Percentiles rank a stretch among this genome's conserved stretches.
phyloP scores from a whole-genome alignment of 441 rosid species.

The Arabidopsis lyrata region DNA sequence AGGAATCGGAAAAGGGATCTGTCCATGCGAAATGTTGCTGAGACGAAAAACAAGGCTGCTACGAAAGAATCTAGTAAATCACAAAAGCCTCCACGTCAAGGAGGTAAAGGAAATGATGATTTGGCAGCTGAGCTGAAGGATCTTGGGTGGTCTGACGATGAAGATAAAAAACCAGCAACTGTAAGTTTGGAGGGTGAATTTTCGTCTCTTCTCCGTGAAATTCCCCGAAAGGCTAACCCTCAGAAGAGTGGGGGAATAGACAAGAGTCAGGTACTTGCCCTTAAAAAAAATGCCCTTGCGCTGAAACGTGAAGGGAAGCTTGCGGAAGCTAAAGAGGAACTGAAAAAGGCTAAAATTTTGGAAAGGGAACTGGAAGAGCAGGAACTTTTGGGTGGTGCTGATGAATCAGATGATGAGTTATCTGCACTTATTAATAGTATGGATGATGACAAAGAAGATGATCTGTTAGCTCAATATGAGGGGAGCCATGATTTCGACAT shows the following conservation, averaged over 20 bases:
- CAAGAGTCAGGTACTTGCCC: conserved; percentile 69
- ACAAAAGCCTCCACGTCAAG: conserved; percentile 51
- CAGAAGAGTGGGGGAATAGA: conserved; percentile 51
- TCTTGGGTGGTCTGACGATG: conserved; percentile 87
- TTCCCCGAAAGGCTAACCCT: conserved; percentile 51
- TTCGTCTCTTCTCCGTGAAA: conserved; percentile 74
- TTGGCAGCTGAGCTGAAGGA: conserved; percentile 75
- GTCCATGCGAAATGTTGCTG: conserved; percentile 46
- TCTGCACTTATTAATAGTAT: conserved; percentile 68
- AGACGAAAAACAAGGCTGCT: conserved; percentile 54
- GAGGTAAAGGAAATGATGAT: conserved; percentile 61
- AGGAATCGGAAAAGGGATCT: conserved; percentile 61
- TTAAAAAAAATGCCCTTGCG: conserved; percentile 79
- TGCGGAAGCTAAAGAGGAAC: conserved; percentile 95
- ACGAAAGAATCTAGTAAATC: conserved; percentile 54
- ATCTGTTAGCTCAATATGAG: conserved; percentile 50
- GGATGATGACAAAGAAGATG: conserved; percentile 69
- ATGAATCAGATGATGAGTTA: conserved; percentile 93
- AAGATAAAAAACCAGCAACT: conserved; percentile 55
- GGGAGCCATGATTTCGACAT: conserved; percentile 52
- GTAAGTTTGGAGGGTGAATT: conserved; percentile 86
- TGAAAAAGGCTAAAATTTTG: conserved; percentile 84
- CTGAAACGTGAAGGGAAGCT: conserved; percentile 95
- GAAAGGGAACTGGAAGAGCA: conserved; percentile 94
- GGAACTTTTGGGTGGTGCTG: conserved; percentile 75